Conservation (phyloP, 2,329 filamentous ascomycete genomes). For the Mycosphaerella arachidis region DNA sequence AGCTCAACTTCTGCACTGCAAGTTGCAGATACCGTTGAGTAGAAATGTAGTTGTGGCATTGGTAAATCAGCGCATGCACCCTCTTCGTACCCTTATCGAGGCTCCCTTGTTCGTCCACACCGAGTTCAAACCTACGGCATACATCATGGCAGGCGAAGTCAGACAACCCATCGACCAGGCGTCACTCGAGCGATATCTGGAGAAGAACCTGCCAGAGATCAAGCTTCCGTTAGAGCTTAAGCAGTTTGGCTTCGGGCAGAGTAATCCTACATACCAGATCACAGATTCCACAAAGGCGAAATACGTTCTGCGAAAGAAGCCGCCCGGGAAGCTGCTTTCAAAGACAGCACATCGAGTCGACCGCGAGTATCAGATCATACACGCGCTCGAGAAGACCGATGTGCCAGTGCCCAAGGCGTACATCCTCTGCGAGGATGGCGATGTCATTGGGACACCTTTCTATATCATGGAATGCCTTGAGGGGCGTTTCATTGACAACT, state of each 20-base stretch:
- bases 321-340: conserved; percentile 83
- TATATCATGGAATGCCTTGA: conserved; percentile 97
- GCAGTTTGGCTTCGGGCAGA: conserved; percentile 88
- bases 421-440: conserved; percentile 77
- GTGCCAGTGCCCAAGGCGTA: conserved; percentile 82
- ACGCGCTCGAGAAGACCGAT: conserved; percentile 71
- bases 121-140: too few species aligned
- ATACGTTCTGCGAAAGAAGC: conserved; percentile 95
- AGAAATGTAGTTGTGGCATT: background rate
- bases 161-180: conserved; percentile 83
- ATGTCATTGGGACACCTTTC: conserved; percentile 81
- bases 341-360: conserved; percentile 95
- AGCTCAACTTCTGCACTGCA: background rate
- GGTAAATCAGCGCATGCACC: background rate
- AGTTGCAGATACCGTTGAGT: background rate
- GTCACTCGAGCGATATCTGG: conserved; percentile 73
- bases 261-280: conserved; percentile 93
- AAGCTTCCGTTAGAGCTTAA: conserved; percentile 77
- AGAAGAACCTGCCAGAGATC: conserved; percentile 72
- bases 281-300: conserved; percentile 64
- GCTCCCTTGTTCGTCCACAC: too few species aligned
- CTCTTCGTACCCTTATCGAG: background rate
- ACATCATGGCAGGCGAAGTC: conserved; percentile 73
- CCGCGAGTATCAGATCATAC: conserved; percentile 86
- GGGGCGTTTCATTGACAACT: conserved; percentile 88